Conservation (phyloP, 1,139 yeast species). For the Protomyces gravidus region DNA sequence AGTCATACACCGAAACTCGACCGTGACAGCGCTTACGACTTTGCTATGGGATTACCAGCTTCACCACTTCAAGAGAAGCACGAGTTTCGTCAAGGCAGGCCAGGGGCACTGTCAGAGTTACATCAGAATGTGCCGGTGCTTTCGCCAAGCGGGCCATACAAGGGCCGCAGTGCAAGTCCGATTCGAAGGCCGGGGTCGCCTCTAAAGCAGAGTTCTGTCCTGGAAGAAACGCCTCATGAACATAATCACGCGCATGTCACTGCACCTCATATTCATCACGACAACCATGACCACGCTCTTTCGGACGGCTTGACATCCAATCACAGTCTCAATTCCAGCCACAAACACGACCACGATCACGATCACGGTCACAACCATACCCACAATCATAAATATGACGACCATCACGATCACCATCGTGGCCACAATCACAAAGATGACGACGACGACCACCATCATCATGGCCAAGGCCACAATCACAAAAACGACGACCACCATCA, state of each 20-base stretch:
- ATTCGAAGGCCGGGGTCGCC: conserved; percentile 24
- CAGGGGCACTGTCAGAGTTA: background rate
- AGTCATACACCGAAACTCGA: background rate
- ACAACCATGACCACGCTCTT: background rate
- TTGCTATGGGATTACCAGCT: background rate
- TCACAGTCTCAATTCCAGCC: background rate
- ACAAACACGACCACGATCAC: background rate
- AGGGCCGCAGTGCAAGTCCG: conserved; percentile 12
- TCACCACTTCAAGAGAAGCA: background rate
- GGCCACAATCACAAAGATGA: conserved; percentile 34
- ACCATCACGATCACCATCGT: conserved; percentile 38
- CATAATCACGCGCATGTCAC: background rate
- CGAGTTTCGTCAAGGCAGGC: background rate
- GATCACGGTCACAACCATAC: conserved; percentile 13
- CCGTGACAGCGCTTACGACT: conserved; percentile 6
- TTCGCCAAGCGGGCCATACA: background rate
- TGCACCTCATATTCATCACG: conserved; percentile 5
- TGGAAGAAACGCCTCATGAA: background rate
- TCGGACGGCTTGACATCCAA: too few species aligned
- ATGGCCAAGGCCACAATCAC: background rate
- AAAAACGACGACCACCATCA: background rate
- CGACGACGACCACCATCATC: conserved; percentile 13
- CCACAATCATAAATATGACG: conserved; percentile 8
- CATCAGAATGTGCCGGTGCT: background rate
- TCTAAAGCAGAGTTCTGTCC: background rate